Percentiles rank a stretch among this genome's conserved stretches.
Evolutionary conservation across 495 filamentous ascomycete species (phyloP).

Genomic region (Trichoderma parareesei): DNA sequence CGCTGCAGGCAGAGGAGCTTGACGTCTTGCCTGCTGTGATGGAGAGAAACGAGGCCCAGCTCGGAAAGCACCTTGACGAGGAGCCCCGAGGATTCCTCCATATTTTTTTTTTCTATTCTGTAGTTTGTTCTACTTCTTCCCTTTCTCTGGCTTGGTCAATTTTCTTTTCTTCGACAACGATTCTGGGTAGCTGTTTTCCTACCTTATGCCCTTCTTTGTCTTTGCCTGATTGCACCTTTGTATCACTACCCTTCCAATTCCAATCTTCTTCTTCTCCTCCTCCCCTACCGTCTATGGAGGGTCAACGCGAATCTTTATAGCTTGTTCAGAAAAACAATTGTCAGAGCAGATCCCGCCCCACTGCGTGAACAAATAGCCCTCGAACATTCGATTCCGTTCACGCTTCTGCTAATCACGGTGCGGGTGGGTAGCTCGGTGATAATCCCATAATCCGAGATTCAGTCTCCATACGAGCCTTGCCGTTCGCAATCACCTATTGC

Average conservation of each 20-base stretch:
- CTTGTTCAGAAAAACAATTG: too few species aligned
- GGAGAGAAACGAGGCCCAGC: conserved; percentile 37
- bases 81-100: background rate
- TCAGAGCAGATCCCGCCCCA: too few species aligned
- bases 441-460: background rate
- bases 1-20: conserved; percentile 68
- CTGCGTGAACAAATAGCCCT: too few species aligned
- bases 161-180: too few species aligned
- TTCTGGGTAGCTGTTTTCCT: background rate
- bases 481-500: background rate
- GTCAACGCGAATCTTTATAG: too few species aligned
- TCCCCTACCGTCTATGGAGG: background rate
- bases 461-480: background rate
- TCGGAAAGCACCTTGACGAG: conserved; percentile 14
- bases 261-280: background rate
- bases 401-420: background rate
- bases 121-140: background rate
- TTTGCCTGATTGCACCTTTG: background rate
- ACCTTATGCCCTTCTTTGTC: background rate
- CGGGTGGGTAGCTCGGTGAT: conserved; percentile 1
- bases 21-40: conserved; percentile 45
- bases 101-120: background rate
- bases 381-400: too few species aligned
- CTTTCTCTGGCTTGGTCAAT: background rate
- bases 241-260: background rate